Evolutionary conservation across 164 flowering plant genomes (phyloP).

Genomic region (Cinnamomum chago): DNA sequence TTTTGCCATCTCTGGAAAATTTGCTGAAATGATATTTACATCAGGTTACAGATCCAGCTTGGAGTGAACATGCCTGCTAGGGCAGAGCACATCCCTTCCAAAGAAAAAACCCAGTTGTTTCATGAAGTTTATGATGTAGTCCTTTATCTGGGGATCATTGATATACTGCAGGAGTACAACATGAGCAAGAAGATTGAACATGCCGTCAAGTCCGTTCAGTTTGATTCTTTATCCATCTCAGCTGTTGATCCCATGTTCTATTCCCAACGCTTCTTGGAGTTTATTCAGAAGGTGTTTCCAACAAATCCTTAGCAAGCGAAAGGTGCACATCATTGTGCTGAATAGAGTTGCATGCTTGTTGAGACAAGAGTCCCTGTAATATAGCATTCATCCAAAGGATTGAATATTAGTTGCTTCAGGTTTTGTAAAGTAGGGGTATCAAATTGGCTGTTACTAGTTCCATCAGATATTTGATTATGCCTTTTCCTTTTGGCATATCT

Average conservation of each 20-base stretch:
- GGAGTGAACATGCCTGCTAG: conserved; percentile 99
- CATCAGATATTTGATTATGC: too few species aligned
- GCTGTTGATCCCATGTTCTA: conserved; percentile 90
- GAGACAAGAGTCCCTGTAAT: not conserved
- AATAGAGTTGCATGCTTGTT: not conserved
- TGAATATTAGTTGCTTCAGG: not conserved
- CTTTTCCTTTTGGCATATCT: too few species aligned
- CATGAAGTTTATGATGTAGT: conserved; percentile 81
- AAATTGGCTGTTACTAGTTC: too few species aligned
- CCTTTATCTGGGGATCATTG: conserved; percentile 86
- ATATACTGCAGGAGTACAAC: conserved; percentile 93
- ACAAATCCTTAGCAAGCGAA: conserved; percentile 24
- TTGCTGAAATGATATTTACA: not conserved
- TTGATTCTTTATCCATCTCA: conserved; percentile 93
- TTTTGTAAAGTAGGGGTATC: not conserved
- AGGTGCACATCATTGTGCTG: not conserved
- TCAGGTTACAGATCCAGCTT: conserved; percentile 93
- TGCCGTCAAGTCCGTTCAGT: conserved; percentile 83
- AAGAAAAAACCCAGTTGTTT: conserved; percentile 42
- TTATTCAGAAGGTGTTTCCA: conserved; percentile 80
- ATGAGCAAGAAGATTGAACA: conserved; percentile 88
- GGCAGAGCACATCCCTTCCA: conserved; percentile 67
- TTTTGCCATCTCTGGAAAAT: not conserved
- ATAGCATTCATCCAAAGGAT: not conserved
- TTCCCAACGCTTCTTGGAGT: conserved; percentile 71